Evolutionary conservation across 768 basidiomycete species (phyloP), one percentile per base, ranked within the genome.

Genomic region (Boletellus ananas): DNA sequence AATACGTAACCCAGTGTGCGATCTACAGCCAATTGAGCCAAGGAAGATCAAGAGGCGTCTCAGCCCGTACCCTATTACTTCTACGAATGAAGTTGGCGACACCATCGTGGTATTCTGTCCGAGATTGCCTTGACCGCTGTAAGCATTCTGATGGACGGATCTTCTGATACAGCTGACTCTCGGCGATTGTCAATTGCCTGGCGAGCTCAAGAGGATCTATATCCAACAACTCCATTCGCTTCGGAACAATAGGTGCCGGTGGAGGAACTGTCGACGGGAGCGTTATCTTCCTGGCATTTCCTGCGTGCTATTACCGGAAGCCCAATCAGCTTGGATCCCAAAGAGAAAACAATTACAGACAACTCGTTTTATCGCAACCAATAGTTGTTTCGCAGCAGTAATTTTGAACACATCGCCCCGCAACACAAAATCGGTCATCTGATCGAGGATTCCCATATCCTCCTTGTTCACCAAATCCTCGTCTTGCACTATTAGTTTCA

Each of bases 181-280:
- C 85, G 57, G 80, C 74, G 55, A 85, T 76, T 0, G 85, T 86
- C 55, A 87, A 63, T 63, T 87, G 85, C 13, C 85, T 73, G 0
- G 85, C 85, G 3, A 87, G 62, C 59, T 87, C 85, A 40, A 83
- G 60, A 0, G 84, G 75, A 54, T 84, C 78, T 40, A 87, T 76
- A 46, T 87, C 85, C 11, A 76, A 56, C 4, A 86, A 58, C 38
- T 80, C 79, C 50, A 81, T 57, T 51, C 75, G 77, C 59, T 69
- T 73, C 7, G 68, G 69, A 45, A 71, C 69, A 47, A 74, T 74
- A 6, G 82, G 83, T 1, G 80, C 57, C 11, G 76, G 69, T 1
- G 83, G 83, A 3, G 78, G 72, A 1, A 67, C 54, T 14, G 64
- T 47, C 12, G 64, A 61, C 9, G 62, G 70, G 3, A 65, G 58